A percentile compares a stretch with the other conserved stretches of the same genome.
Conservation (phyloP, 2,329 filamentous ascomycete genomes). For the Juglanconis juglandina region DNA sequence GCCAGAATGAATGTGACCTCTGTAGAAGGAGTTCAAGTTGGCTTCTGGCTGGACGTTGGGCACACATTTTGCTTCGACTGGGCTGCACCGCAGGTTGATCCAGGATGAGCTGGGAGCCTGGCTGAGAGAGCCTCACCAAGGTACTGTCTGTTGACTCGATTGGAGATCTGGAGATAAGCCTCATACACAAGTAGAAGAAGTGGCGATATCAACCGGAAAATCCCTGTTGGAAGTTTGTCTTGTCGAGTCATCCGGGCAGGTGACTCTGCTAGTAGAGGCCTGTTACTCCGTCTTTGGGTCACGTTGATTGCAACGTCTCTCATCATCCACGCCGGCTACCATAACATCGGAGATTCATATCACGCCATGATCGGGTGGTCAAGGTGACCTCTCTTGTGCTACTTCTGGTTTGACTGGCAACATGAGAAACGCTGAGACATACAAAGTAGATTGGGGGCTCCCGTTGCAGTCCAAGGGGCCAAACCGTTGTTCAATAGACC, state of each 20-base stretch:
- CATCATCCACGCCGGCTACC: neutral
- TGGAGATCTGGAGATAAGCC: neutral
- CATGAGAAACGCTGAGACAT: too few species aligned
- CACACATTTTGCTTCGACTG: neutral
- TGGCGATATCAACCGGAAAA: neutral
- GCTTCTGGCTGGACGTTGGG: neutral
- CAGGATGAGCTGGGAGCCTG: neutral
- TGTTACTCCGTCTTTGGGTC: neutral
- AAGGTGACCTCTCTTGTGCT: neutral
- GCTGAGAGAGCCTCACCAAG: neutral
- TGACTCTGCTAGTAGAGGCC: neutral
- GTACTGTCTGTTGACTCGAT: neutral
- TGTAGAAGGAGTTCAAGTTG: neutral
- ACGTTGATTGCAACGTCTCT: neutral
- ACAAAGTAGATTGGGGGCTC: neutral
- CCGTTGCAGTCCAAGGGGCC: neutral
- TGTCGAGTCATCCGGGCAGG: neutral
- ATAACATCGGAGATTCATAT: neutral
- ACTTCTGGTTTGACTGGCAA: neutral
- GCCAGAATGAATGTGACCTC: neutral
- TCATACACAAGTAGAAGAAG: neutral
- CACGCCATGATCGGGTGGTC: slow-evolving; percentile 5
- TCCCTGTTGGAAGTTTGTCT: too few species aligned
- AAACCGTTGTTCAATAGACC: neutral
- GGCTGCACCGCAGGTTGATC: neutral